These are phyloP conservation scores for Schizophyllum commune DNA, from an alignment of 1,284 basidiomycete genomes.

Conservation along the genomic window DNA sequence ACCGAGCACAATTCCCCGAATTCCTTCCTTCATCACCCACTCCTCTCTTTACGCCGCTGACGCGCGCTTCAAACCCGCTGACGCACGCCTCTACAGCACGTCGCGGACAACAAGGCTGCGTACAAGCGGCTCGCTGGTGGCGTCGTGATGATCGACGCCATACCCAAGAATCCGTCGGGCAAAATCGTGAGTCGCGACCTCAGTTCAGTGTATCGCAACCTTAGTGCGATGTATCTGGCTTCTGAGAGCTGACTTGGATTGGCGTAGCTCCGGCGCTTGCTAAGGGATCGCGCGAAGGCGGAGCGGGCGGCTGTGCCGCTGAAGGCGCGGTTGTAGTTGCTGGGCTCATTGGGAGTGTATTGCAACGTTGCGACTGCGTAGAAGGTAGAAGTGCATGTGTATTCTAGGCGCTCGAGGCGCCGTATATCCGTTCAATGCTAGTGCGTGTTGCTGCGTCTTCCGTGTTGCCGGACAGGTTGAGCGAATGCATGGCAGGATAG, in stretches of 20 bases:
- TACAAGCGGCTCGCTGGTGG: conserved; percentile 69
- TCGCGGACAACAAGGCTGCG: conserved; percentile 58
- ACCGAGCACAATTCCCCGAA: too few relatives aligned
- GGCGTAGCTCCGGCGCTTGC: background rate
- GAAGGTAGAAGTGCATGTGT: too few relatives aligned
- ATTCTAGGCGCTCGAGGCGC: too few relatives aligned
- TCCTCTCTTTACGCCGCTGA: background rate
- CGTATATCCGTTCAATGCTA: too few relatives aligned
- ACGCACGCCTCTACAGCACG: conserved; percentile 36
- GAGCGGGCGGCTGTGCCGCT: background rate
- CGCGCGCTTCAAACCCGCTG: background rate
- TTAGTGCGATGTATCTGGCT: background rate
- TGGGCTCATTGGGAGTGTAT: too few relatives aligned
- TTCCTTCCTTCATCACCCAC: too few relatives aligned
- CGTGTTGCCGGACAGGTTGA: too few relatives aligned
- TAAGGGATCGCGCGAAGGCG: background rate
- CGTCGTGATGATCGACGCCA: conserved; percentile 56
- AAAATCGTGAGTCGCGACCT: conserved; percentile 38
- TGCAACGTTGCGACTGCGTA: too few relatives aligned
- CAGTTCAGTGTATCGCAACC: background rate
- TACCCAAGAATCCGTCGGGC: conserved; percentile 71
- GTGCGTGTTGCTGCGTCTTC: too few relatives aligned
- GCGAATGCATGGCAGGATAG: too few relatives aligned
- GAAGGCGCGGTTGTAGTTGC: background rate
- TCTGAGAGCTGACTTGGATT: background rate